phyloP scores from a whole-genome alignment of 1,139 yeast genomes.

The Saccharomyces pastorianus region DNA sequence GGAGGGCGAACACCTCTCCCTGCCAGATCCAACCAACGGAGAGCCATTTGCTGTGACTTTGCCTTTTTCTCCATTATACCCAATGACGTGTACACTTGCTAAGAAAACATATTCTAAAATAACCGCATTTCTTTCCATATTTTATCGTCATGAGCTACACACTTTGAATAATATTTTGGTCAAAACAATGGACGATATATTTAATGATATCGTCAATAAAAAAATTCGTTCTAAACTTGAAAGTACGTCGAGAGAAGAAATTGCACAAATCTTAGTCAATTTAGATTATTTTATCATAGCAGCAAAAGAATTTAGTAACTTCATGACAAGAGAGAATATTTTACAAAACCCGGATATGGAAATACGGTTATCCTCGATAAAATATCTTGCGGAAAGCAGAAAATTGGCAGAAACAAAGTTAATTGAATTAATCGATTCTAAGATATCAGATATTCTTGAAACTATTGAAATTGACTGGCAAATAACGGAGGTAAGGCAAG shows the following conservation, averaged over 20 bases:
- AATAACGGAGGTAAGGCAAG: slow-evolving; percentile 42
- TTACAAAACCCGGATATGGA: slow-evolving; percentile 46
- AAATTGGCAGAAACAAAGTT: slow-evolving; percentile 74
- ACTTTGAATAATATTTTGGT: slow-evolving; percentile 44
- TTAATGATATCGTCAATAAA: slow-evolving; percentile 61
- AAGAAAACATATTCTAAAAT: slow-evolving; percentile 58
- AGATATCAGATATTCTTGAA: slow-evolving; percentile 72
- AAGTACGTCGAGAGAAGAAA: slow-evolving; percentile 76
- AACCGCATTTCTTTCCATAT: slow-evolving; percentile 52
- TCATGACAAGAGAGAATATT: slow-evolving; percentile 36
- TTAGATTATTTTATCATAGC: slow-evolving; percentile 72
- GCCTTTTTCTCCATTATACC: slow-evolving; percentile 86
- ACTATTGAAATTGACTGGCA: slow-evolving; percentile 83
- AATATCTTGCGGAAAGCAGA: slow-evolving; percentile 52
- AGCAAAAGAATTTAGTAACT: slow-evolving; percentile 37
- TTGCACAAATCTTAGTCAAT: slow-evolving; percentile 82
- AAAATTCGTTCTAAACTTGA: slow-evolving; percentile 60
- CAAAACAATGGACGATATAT: slow-evolving; percentile 58
- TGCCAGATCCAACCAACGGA: slow-evolving; percentile 33
- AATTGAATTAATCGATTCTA: slow-evolving; percentile 70
- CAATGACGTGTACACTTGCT: slow-evolving; percentile 72
- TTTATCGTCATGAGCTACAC: slow-evolving; percentile 47
- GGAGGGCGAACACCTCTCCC: slow-evolving; percentile 38
- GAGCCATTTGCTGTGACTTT: slow-evolving; percentile 56
- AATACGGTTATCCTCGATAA: slow-evolving; percentile 49